These are phyloP conservation scores for Ramicandelaber brevisporus DNA, from an alignment of 192 early-diverging fungal genomes.

Conservation along the genomic window DNA sequence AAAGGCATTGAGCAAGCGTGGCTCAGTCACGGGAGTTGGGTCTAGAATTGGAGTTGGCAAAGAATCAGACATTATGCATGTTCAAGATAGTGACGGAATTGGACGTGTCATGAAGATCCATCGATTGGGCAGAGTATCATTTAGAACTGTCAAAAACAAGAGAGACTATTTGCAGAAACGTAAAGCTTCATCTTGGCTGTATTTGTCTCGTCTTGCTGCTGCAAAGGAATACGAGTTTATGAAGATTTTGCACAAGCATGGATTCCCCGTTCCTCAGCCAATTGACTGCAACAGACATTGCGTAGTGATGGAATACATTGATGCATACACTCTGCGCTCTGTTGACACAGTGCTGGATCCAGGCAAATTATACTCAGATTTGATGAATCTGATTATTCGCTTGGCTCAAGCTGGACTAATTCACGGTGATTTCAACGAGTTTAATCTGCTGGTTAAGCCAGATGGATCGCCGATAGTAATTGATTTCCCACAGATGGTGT, in stretches of 20 bases:
- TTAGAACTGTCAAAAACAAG: slow-evolving; percentile 90
- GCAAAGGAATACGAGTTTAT: slow-evolving; percentile 98
- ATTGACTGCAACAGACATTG: slow-evolving; percentile 86
- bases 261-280: slow-evolving; percentile 87
- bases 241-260: slow-evolving; percentile 83
- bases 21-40: slow-evolving; percentile 75
- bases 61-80: slow-evolving; percentile 98
- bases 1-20: slow-evolving; percentile 71
- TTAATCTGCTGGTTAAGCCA: slow-evolving; percentile 79
- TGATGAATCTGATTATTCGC: slow-evolving; percentile 92
- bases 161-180: slow-evolving; percentile 89
- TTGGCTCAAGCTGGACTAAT: slow-evolving; percentile 87
- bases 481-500: slow-evolving; percentile 99
- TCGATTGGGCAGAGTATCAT: slow-evolving; percentile 83
- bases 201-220: slow-evolving; percentile 93
- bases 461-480: slow-evolving; percentile 72
- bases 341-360: slow-evolving; percentile 63
- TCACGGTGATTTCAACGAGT: slow-evolving; percentile 99
- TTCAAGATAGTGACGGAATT: slow-evolving; percentile 72
- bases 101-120: slow-evolving; percentile 94
- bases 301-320: slow-evolving; percentile 88
- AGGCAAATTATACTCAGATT: slow-evolving; percentile 71
- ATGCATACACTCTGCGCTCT: slow-evolving; percentile 85
- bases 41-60: slow-evolving; percentile 99
- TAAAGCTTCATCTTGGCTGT: slow-evolving; percentile 95